Base-by-base conservation (phyloP, 306 rosid species). In the Vigna radiata region DNA sequence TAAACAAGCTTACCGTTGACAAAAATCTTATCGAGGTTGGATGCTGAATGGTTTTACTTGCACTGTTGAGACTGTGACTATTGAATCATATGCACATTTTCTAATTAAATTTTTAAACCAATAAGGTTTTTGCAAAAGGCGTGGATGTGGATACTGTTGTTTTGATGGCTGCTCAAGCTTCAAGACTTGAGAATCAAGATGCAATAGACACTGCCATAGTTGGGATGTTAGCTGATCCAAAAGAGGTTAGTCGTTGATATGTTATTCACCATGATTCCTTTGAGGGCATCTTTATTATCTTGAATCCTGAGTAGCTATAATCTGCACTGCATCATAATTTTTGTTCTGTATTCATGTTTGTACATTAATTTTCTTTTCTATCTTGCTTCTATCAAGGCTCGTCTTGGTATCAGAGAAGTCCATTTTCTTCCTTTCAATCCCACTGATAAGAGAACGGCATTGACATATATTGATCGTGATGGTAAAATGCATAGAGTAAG, bases 391-490 rank as follows among this genome's bases (percentile, higher is more conserved):
- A 64, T 59, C 53, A 75, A 93, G 97, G 97, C 97, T n/a, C 94
- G 97, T 71, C 91, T 93, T 23, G 91, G 92, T 18, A 75, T 93
- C 67, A 94, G 86, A 89, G 96, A 93, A 86, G 47, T 93, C 16
- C 98, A 93, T 84, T 93, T 93, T 72, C 98, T 93, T 74, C 98
- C 98, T 74, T 93, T 93, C 82, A 93, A 93, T 56, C 97, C 97
- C 41, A 93, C 96, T 47, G 97, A 93, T 79, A 93, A 93, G 89
- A 80, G 97, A 76, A 93, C 97, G 12, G 97, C 97, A 54, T 86
- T 93, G 87, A 93, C 97, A 64, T 93, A 93, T 73, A 70, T 88
- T 81, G 97, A 93, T 55, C 83, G 67, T 72, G 86, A 84, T 17
- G 94, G 96, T 61, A 90, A 89, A 84, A 87, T 88, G 97, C 97